Percentiles rank a stretch among this genome's conserved stretches.
Evolutionary conservation across 2,329 filamentous ascomycete species (phyloP).

Genomic region (Claviceps arundinis): DNA sequence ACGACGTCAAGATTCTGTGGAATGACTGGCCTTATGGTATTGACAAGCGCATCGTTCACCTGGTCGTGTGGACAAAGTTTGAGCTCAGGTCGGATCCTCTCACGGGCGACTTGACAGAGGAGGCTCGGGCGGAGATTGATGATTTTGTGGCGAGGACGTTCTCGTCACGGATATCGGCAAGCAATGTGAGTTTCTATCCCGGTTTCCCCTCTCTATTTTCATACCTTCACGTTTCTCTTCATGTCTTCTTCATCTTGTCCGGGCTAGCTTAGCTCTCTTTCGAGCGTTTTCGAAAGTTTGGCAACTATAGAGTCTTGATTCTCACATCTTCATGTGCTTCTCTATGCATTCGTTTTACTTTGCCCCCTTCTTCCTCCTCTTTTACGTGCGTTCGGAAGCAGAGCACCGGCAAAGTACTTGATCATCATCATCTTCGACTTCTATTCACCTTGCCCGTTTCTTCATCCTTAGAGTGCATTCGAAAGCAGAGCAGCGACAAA

Average conservation of each 20-base stretch:
- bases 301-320: too few relatives aligned
- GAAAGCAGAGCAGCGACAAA: too few relatives aligned
- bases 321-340: not conserved
- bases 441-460: not conserved
- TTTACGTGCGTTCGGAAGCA: not conserved
- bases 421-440: not conserved
- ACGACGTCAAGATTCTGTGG: slow-evolving; percentile 60
- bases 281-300: too few relatives aligned
- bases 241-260: not conserved
- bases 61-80: slow-evolving; percentile 92
- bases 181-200: slow-evolving; percentile 35
- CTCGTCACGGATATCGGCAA: slow-evolving; percentile 32
- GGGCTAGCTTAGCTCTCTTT: too few relatives aligned
- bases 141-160: slow-evolving; percentile 59
- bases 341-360: not conserved
- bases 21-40: slow-evolving; percentile 96
- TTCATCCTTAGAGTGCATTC: too few relatives aligned
- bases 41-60: slow-evolving; percentile 62
- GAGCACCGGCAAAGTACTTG: too few relatives aligned
- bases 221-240: not conserved
- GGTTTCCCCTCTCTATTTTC: not conserved
- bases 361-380: not conserved
- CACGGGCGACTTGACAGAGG: slow-evolving; percentile 54
- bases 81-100: slow-evolving; percentile 52
- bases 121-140: slow-evolving; percentile 52